A percentile compares a stretch with the other conserved stretches of the same genome.
Evolutionary conservation across 768 basidiomycete species (phyloP).

Genomic region (Xanthoconium purpureum): DNA sequence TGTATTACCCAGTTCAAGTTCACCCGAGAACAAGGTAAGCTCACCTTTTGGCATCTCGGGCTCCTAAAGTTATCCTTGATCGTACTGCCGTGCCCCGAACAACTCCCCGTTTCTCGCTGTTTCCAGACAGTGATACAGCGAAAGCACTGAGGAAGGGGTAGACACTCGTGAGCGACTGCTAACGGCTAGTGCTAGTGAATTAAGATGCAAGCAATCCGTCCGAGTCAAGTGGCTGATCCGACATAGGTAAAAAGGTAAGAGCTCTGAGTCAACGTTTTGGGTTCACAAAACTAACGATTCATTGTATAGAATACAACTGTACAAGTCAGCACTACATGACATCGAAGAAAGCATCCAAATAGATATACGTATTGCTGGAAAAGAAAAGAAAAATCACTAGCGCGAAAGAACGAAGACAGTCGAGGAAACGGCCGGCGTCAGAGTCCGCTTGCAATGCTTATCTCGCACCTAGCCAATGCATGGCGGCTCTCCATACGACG

Average conservation of each 20-base stretch:
- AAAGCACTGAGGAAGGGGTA: too few relatives aligned
- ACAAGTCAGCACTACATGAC: constrained; percentile 1
- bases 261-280: background rate
- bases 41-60: too few relatives aligned
- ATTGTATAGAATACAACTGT: constrained; percentile 1
- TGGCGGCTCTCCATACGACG: constrained; percentile 33
- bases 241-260: background rate
- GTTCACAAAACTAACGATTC: background rate
- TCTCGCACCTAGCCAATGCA: constrained; percentile 33
- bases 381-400: background rate
- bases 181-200: too few relatives aligned
- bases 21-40: too few relatives aligned
- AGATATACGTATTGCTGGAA: constrained; percentile 9
- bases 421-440: background rate
- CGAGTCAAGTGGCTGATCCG: background rate
- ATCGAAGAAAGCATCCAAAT: constrained; percentile 9
- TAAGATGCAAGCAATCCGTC: too few relatives aligned
- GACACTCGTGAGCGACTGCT: too few relatives aligned
- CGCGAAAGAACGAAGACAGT: background rate
- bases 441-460: constrained; percentile 4
- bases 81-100: too few relatives aligned
- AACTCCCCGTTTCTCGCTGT: too few relatives aligned
- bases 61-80: too few relatives aligned
- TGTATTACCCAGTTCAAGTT: too few relatives aligned
- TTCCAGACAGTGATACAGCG: too few relatives aligned